Evolutionary conservation across 1,284 basidiomycete genomes (phyloP).

Genomic region (Phenoliferia sp.): DNA sequence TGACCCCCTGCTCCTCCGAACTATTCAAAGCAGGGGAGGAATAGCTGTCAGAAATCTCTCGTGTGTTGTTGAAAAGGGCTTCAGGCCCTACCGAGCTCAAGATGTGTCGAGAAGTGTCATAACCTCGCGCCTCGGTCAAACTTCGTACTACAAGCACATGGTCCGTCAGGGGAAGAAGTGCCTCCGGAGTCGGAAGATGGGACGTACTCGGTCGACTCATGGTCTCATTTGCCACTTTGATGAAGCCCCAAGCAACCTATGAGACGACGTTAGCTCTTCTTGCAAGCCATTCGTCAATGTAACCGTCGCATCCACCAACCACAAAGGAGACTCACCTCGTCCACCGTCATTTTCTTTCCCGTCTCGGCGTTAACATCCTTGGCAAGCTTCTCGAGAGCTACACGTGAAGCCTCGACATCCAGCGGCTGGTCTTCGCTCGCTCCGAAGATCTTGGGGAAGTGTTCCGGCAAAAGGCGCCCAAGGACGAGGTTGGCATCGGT

Average conservation of each 20-base stretch:
- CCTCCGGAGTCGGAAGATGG: constrained; percentile 2
- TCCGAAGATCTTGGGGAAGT: constrained; percentile 65
- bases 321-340: constrained; percentile 77
- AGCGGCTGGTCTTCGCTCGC: constrained; percentile 75
- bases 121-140: constrained; percentile 32
- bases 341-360: constrained; percentile 53
- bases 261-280: constrained; percentile 13
- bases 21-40: too few species aligned
- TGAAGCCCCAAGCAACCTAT: constrained; percentile 50
- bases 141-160: constrained; percentile 52
- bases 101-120: constrained; percentile 22
- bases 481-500: constrained; percentile 83
- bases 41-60: too few species aligned
- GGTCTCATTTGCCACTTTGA: constrained; percentile 59
- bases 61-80: too few species aligned
- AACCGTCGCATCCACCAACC: neutral
- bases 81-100: too few species aligned
- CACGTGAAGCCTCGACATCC: constrained; percentile 61
- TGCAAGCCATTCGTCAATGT: too few species aligned
- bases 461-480: constrained; percentile 71
- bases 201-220: constrained; percentile 28
- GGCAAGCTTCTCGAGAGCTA: constrained; percentile 61
- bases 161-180: constrained; percentile 18
- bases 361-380: constrained; percentile 56
- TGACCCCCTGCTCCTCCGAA: constrained; percentile 61